Percentiles rank a stretch among this genome's conserved stretches.
Conservation (phyloP, 2,329 filamentous ascomycete genomes). For the Penicillium concentricum region DNA sequence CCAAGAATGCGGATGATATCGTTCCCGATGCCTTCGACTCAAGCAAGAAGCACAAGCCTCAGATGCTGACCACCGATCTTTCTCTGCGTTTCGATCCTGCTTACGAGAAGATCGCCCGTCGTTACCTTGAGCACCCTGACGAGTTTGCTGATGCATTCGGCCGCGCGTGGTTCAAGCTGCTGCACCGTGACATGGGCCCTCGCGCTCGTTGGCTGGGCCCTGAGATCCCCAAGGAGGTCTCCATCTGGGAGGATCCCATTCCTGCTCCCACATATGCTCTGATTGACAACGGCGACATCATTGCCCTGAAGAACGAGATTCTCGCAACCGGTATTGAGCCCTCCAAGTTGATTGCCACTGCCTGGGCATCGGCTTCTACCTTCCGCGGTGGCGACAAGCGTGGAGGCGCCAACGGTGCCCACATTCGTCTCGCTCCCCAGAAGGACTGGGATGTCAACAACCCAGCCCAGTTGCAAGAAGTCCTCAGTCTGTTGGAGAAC, state of each 20-base stretch:
- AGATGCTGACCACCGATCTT: conserved; percentile 74
- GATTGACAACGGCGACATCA: conserved; percentile 62
- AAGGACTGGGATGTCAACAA: conserved; percentile 74
- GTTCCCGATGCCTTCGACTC: conserved; percentile 71
- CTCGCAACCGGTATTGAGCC: conserved; percentile 61
- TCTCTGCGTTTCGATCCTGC: conserved; percentile 68
- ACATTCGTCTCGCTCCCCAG: conserved; percentile 71
- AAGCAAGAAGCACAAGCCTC: conserved; percentile 70
- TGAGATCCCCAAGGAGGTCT: conserved; percentile 67
- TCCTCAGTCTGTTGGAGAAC: conserved; percentile 60
- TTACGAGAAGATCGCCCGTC: conserved; percentile 74
- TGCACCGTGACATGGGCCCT: conserved; percentile 77
- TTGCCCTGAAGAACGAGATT: conserved; percentile 67
- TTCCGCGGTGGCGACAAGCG: conserved; percentile 78
- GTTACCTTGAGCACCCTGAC: conserved; percentile 67
- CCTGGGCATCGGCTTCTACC: conserved; percentile 69
- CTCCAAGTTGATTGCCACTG: conserved; percentile 62
- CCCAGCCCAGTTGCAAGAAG: conserved; percentile 62
- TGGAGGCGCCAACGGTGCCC: conserved; percentile 76
- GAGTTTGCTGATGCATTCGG: conserved; percentile 68
- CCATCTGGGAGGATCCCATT: conserved; percentile 75
- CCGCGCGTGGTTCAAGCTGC: conserved; percentile 79
- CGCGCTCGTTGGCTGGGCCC: conserved; percentile 69
- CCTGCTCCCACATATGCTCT: conserved; percentile 58
- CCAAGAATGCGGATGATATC: conserved; percentile 64